Evolutionary conservation across 768 basidiomycete species (phyloP).

Genomic region (Mycena filopes): DNA sequence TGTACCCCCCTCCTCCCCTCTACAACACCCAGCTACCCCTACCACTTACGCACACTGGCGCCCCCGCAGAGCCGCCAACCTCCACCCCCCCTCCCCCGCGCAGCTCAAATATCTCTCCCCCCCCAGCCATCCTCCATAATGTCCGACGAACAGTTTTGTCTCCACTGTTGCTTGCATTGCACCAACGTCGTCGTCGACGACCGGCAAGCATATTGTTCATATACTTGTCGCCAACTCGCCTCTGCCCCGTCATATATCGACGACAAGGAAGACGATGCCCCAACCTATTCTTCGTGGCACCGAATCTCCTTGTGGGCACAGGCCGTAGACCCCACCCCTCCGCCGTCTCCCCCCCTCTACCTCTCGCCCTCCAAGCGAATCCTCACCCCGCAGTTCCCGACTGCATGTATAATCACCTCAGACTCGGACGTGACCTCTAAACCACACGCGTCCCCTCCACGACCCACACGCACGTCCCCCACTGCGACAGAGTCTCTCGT

Average conservation of each 20-base stretch:
- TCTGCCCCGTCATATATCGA: constrained; percentile 41
- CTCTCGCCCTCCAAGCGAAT: constrained; percentile 49
- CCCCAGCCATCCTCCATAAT: constrained; percentile 20
- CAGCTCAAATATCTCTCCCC: no score
- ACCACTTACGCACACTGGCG: no score
- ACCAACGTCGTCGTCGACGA: constrained; percentile 61
- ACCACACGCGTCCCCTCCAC: constrained; percentile 35
- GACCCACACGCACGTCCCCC: constrained; percentile 29
- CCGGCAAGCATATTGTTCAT: constrained; percentile 65
- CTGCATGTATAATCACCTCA: constrained; percentile 41
- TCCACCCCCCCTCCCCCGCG: constrained; percentile 33
- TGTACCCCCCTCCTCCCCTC: no score
- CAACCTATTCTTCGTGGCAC: constrained; percentile 14
- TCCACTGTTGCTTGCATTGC: constrained; percentile 78
- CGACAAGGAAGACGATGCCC: constrained; percentile 29
- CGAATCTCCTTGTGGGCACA: constrained; percentile 47
- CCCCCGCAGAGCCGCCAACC: no score
- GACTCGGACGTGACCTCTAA: constrained; percentile 29
- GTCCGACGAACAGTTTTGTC: constrained; percentile 15
- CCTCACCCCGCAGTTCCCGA: constrained; percentile 51
- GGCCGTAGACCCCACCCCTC: constrained; percentile 36
- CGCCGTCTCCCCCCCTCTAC: neutral
- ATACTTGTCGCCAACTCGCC: constrained; percentile 47
- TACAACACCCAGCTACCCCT: no score
- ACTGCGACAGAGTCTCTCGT: constrained; percentile 28